Percentiles rank a stretch among this genome's conserved stretches.
Evolutionary conservation across 2,329 filamentous ascomycete species (phyloP).

Genomic region (Hypoxylon sp.): DNA sequence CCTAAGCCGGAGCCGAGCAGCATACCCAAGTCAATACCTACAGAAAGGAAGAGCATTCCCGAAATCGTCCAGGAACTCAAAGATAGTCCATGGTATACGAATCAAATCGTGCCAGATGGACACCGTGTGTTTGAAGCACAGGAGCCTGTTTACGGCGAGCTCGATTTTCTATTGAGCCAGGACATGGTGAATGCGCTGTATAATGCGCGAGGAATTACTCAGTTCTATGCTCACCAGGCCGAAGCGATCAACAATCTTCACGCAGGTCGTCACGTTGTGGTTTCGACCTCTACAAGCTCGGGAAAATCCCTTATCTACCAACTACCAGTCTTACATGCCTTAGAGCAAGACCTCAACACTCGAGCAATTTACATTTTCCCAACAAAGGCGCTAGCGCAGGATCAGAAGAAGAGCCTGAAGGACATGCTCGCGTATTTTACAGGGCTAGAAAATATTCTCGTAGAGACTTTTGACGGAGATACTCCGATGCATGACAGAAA

Average conservation of each 20-base stretch:
- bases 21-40: slow-evolving; percentile 81
- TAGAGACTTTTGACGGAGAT: slow-evolving; percentile 97
- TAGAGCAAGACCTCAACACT: slow-evolving; percentile 82
- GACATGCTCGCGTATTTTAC: slow-evolving; percentile 87
- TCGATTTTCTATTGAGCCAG: slow-evolving; percentile 90
- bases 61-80: slow-evolving; percentile 91
- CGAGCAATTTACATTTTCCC: slow-evolving; percentile 98
- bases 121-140: slow-evolving; percentile 93
- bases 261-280: slow-evolving; percentile 87
- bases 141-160: slow-evolving; percentile 82
- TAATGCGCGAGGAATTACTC: slow-evolving; percentile 88
- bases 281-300: slow-evolving; percentile 95
- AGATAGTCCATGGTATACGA: slow-evolving; percentile 86
- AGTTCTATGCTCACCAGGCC: slow-evolving; percentile 91
- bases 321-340: slow-evolving; percentile 87
- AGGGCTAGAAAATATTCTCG: slow-evolving; percentile 79
- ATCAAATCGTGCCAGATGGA: slow-evolving; percentile 93
- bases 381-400: slow-evolving; percentile 95
- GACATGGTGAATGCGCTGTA: slow-evolving; percentile 95
- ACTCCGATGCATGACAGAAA: slow-evolving; percentile 87
- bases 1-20: slow-evolving; percentile 58
- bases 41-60: slow-evolving; percentile 82
- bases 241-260: slow-evolving; percentile 92
- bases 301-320: slow-evolving; percentile 99
- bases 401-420: slow-evolving; percentile 89